Base-by-base conservation (phyloP, 495 filamentous ascomycete species). In the Geopyxis carbonaria region DNA sequence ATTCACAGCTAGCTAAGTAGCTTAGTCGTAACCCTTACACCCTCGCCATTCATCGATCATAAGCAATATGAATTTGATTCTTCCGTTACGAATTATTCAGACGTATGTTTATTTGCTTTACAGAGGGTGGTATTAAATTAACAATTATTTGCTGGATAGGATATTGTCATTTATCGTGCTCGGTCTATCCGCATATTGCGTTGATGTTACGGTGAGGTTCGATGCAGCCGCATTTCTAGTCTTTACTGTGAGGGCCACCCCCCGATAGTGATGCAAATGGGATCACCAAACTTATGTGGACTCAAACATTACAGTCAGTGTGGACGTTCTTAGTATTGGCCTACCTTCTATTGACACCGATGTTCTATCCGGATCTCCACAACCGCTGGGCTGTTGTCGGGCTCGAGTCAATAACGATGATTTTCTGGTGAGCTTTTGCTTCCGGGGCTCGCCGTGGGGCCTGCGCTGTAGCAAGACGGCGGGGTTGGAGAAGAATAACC, bases 311-410 rank as follows among this genome's bases (percentile, higher is more conserved):
- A 45, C 39, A 51, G 28, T 39, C 47, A 22, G 40, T 56, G 21
- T 55, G 52, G 52, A 51, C 52, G 5, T 51, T 55, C 25, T 6
- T 56, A 2, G 47, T 51, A 6, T 38, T 56, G n/a, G 46, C 40
- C 19, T 56, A 56, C 21, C 46, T 56, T 13, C 38, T 50, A 34
- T 33, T 46, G 30, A 50, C 52, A n/a, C 52, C 52, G 22, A 55
- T 55, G 51, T 56, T 48, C 34, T 46, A 45, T 28, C 52, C 52
- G 11, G 34, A 48, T 10, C 42, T 55, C 21, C 47, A 55, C 22
- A 55, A 56, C 25, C 52, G 51, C 7, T 56, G 52, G 52, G 52
- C 43, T 19, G 51, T 56, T 32, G 45, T 56, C 22, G 52, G 52
- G 9, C 38, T 47, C 31, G 52, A 56, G 30, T 48, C 47, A 14